phyloP scores from a whole-genome alignment of 495 filamentous ascomycete genomes.

The Collariella sp. region DNA sequence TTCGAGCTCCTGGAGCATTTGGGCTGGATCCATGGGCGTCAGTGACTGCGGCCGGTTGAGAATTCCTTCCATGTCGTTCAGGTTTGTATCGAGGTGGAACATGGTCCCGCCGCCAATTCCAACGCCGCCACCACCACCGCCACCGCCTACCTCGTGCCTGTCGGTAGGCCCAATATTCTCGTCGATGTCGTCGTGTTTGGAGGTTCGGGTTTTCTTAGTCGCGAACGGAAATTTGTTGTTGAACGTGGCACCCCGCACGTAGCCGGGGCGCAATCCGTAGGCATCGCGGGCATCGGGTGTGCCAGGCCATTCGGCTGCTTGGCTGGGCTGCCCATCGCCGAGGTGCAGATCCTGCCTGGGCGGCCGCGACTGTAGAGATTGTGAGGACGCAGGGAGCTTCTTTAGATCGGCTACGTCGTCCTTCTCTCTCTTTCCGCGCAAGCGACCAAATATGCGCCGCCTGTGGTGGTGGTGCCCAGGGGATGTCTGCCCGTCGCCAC shows the following conservation, averaged over 20 bases:
- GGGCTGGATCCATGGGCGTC: constrained; percentile 51
- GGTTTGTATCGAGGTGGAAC: constrained; percentile 74
- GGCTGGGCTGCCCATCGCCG: constrained; percentile 31
- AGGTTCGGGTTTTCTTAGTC: constrained; percentile 34
- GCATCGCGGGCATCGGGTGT: constrained; percentile 31
- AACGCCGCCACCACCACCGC: no score
- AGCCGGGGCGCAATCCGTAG: constrained; percentile 26
- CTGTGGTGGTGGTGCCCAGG: constrained; percentile 48
- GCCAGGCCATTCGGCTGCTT: constrained; percentile 37
- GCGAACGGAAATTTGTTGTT: constrained; percentile 48
- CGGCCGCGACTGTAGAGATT: constrained; percentile 42
- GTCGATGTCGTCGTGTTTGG: constrained; percentile 39
- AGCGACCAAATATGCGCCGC: constrained; percentile 55
- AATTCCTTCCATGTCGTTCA: constrained; percentile 77
- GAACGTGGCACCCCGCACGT: constrained; percentile 48
- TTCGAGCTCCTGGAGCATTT: constrained; percentile 42
- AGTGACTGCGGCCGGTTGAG: constrained; percentile 54
- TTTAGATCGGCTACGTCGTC: constrained; percentile 44
- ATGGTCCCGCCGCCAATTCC: constrained; percentile 33
- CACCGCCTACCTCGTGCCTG: constrained; percentile 22
- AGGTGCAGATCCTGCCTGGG: constrained; percentile 46
- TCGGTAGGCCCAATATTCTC: constrained; percentile 40
- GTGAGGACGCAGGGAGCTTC: constrained; percentile 48
- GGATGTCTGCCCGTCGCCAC: constrained; percentile 49
- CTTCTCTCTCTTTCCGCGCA: constrained; percentile 51